Evolutionary conservation across 2,329 filamentous ascomycete species (phyloP).

Genomic region (Colletotrichum tamarilloi): DNA sequence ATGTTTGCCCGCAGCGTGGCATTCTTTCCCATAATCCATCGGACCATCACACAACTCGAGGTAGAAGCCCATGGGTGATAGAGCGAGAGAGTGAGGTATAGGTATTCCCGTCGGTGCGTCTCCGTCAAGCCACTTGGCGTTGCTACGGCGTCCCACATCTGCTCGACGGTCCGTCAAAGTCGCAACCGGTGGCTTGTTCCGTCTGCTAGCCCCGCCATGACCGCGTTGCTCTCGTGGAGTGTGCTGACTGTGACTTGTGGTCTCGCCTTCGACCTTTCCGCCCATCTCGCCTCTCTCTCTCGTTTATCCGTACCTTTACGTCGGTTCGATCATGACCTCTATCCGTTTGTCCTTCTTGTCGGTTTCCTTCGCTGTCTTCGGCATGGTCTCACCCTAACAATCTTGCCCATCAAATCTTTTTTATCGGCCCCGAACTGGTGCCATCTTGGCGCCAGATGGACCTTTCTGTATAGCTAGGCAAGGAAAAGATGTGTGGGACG

Average conservation of each 20-base stretch:
- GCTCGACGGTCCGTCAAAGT: slow-evolving; percentile 11
- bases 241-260: too few relatives aligned
- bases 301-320: neutral
- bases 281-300: neutral
- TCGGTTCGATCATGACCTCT: slow-evolving; percentile 17
- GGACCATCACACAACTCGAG: slow-evolving; percentile 6
- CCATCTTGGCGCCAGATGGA: slow-evolving; percentile 2
- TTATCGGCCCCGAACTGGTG: neutral
- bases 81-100: neutral
- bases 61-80: neutral
- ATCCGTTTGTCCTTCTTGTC: neutral
- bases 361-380: slow-evolving; percentile 19
- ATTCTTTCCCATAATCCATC: neutral
- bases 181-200: slow-evolving; percentile 14
- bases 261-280: neutral
- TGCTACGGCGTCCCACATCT: neutral
- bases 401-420: neutral
- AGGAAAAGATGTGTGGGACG: neutral
- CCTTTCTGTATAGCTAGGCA: neutral
- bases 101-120: slow-evolving; percentile 20
- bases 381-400: slow-evolving; percentile 11
- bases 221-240: slow-evolving; percentile 21
- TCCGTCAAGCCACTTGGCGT: slow-evolving; percentile 8
- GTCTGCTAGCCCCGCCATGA: slow-evolving; percentile 19
- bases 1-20: slow-evolving; percentile 2